Evolutionary conservation across 2,329 filamentous ascomycete species (phyloP), one percentile per base, ranked within the genome.

Genomic region (Penicillium sp.): DNA sequence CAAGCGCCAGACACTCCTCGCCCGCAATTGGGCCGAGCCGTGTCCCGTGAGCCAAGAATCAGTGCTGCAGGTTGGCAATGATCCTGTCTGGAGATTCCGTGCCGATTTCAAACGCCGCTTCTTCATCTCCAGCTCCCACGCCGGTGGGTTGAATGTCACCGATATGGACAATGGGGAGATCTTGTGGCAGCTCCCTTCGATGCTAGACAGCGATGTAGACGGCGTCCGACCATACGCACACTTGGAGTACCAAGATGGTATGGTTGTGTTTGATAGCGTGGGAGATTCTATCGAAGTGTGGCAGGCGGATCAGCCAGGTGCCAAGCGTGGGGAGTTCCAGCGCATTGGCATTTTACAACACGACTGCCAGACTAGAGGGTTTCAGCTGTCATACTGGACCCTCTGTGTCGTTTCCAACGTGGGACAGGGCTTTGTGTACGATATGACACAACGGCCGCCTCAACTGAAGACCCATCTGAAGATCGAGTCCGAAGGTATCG

Each of bases 181-280:
- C 14, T 61, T 80, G 5, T 80, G 76, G 75, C 62, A 59, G 24
- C 66, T 71, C 2, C 69, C 69, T 22, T 67, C 69, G 2, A 61
- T 62, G 34, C 52, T 61, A 21, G 61, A 68, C 49, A 58, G 40
- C 18, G 63, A 66, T 10, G 52, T 59, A 21, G 55, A 71, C 10
- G 65, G 67, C 0, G 77, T 79, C 31, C 69, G 75, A 11, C 70
- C 73, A 4, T 78, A 74, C 52, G 78, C 77, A 1, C 78, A 79
- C 63, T 62, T 80, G 10, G 77, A 80, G 49, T 80, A 80, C 50
- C 70, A 79, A 52, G 72, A 78, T 62, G 77, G 77, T 10, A 75
- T 72, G 46, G 76, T 72, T 2, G 76, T 77, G 2, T 80, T 75
- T 62, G 77, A 80, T 59, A 67, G 75, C 0, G 71, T 75, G 40